These are phyloP conservation scores for Aspergillus aculeatus DNA, from an alignment of 2,329 filamentous ascomycete species.

Conservation along the genomic window DNA sequence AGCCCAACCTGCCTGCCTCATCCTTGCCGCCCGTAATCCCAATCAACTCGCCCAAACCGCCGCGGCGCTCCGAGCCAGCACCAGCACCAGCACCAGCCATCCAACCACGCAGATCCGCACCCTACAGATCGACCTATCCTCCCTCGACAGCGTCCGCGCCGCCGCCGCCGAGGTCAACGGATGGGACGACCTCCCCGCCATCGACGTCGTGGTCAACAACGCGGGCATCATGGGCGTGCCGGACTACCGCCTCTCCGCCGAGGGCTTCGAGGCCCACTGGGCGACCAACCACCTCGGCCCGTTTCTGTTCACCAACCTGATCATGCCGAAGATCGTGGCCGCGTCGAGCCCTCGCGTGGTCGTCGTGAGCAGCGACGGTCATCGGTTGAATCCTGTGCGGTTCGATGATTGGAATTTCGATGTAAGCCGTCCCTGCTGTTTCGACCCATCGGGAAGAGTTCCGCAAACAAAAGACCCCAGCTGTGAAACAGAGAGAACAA, in stretches of 20 bases:
- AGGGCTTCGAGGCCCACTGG: conserved; percentile 42
- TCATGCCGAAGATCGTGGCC: conserved; percentile 33
- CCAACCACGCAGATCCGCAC: conserved; percentile 24
- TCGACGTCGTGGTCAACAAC: conserved; percentile 47
- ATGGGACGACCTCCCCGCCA: conserved; percentile 26
- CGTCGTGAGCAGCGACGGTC: conserved; percentile 44
- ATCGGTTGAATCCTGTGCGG: conserved; percentile 46
- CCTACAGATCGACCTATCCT: conserved; percentile 37
- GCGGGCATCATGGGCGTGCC: conserved; percentile 40
- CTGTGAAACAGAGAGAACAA: too few relatives aligned
- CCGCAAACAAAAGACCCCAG: too few relatives aligned
- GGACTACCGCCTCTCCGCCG: conserved; percentile 27
- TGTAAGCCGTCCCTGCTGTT: conserved; percentile 15
- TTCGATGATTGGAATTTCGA: conserved; percentile 45
- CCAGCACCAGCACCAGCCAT: neutral
- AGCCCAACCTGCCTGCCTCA: conserved; percentile 20
- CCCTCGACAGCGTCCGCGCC: conserved; percentile 29
- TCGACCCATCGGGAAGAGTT: too few relatives aligned
- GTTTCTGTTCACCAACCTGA: conserved; percentile 43
- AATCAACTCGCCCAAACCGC: conserved; percentile 35
- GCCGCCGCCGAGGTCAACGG: conserved; percentile 33
- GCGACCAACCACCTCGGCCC: conserved; percentile 41
- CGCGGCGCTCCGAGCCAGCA: conserved; percentile 17
- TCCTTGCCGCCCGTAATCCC: conserved; percentile 41
- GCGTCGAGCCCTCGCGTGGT: conserved; percentile 8